Evolutionary conservation across 352 stramenopile species (phyloP).

Genomic region (Phytophthora pluvialis): DNA sequence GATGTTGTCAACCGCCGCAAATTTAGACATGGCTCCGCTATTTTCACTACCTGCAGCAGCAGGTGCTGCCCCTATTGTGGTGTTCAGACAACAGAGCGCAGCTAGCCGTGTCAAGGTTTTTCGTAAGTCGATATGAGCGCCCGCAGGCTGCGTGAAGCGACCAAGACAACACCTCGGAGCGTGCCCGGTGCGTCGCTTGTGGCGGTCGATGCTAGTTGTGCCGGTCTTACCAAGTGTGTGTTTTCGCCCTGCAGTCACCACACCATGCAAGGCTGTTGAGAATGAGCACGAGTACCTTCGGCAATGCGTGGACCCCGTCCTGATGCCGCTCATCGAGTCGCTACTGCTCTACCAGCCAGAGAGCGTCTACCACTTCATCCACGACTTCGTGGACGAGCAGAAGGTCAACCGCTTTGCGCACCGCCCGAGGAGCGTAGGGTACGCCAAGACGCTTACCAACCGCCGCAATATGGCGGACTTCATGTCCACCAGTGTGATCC

Average conservation of each 20-base stretch:
- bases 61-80: not conserved
- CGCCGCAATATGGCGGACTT: slow-evolving; percentile 84
- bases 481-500: slow-evolving; percentile 85
- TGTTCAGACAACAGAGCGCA: not conserved
- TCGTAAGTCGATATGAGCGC: slow-evolving; percentile 37
- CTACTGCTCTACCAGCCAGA: slow-evolving; percentile 81
- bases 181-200: slow-evolving; percentile 10
- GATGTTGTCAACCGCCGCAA: slow-evolving; percentile 9
- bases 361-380: slow-evolving; percentile 84
- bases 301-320: slow-evolving; percentile 74
- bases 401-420: slow-evolving; percentile 52
- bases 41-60: slow-evolving; percentile 19
- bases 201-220: not conserved
- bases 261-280: slow-evolving; percentile 40
- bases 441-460: slow-evolving; percentile 75
- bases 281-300: slow-evolving; percentile 86
- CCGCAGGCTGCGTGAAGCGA: slow-evolving; percentile 42
- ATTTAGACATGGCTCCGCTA: slow-evolving; percentile 34
- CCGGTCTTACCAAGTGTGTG: not conserved
- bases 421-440: slow-evolving; percentile 37
- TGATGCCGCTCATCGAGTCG: slow-evolving; percentile 85
- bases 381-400: slow-evolving; percentile 76
- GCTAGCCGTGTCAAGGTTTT: not conserved
- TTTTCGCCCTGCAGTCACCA: slow-evolving; percentile 1
- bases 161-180: slow-evolving; percentile 30